Percentiles rank a stretch among this genome's conserved stretches.
phyloP scores from a whole-genome alignment of 495 filamentous ascomycete species.

The Penicillium macrosclerotiorum region DNA sequence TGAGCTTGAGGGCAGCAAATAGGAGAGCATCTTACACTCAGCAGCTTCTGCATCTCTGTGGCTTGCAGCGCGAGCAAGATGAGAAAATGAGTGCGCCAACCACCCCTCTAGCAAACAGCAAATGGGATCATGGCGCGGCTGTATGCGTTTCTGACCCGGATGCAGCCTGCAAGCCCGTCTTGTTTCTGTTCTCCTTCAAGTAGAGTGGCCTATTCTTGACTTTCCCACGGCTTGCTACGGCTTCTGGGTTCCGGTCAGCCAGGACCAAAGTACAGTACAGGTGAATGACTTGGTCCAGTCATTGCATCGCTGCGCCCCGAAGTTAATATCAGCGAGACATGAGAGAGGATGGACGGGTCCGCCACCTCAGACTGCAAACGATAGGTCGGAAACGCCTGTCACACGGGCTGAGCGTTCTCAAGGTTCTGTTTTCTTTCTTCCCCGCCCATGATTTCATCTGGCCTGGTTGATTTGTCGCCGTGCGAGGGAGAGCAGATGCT shows the following conservation, averaged over 20 bases:
- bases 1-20: conserved; percentile 6
- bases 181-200: not conserved
- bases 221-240: too few relatives aligned
- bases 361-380: too few relatives aligned
- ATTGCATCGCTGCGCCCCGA: too few relatives aligned
- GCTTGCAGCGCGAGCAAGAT: conserved; percentile 6
- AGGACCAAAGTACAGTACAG: not conserved
- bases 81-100: too few relatives aligned
- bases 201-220: too few relatives aligned
- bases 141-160: conserved; percentile 10
- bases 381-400: conserved; percentile 2
- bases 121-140: conserved; percentile 13
- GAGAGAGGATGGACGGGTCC: too few relatives aligned
- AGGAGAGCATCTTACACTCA: not conserved
- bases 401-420: not conserved
- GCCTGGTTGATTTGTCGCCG: too few relatives aligned
- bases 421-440: not conserved
- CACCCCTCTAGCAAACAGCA: not conserved
- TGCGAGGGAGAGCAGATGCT: too few relatives aligned
- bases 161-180: conserved; percentile 15
- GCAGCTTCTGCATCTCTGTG: not conserved
- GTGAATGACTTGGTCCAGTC: not conserved
- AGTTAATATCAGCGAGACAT: not conserved
- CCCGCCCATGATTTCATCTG: too few relatives aligned
- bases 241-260: not conserved